phyloP scores from a whole-genome alignment of 331 rosid genomes.

The Cydonia oblonga region DNA sequence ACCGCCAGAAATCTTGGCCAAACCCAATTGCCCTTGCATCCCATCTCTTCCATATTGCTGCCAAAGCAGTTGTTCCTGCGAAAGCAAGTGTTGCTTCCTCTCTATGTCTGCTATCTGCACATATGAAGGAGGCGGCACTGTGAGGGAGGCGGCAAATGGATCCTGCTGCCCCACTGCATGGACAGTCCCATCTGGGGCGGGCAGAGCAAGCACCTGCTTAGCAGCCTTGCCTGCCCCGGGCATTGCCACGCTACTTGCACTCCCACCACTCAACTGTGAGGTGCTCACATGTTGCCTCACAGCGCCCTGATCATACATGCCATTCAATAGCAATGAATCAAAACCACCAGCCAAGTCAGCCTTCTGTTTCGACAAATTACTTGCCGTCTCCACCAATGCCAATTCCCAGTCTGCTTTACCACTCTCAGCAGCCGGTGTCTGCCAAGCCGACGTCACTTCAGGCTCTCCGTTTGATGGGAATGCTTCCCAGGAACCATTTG shows the following conservation, averaged over 20 bases:
- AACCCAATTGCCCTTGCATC: conserved; percentile 75
- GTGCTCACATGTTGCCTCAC: conserved; percentile 82
- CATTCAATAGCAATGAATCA: conserved; percentile 66
- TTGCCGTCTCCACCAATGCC: conserved; percentile 58
- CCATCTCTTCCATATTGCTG: conserved; percentile 72
- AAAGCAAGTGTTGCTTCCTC: conserved; percentile 66
- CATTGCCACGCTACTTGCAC: conserved; percentile 76
- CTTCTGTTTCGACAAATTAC: conserved; percentile 55
- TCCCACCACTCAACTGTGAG: conserved; percentile 60
- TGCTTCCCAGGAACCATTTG: conserved; percentile 74
- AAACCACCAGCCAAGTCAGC: conserved; percentile 75
- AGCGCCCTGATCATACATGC: conserved; percentile 91
- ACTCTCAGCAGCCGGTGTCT: conserved; percentile 61
- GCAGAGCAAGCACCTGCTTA: conserved; percentile 55
- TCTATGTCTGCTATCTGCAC: conserved; percentile 90
- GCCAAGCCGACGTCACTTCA: conserved; percentile 71
- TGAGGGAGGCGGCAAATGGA: conserved; percentile 70
- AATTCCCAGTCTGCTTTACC: conserved; percentile 93
- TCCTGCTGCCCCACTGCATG: conserved; percentile 62
- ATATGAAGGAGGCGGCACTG: conserved; percentile 71
- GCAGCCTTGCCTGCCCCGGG: conserved; percentile 44
- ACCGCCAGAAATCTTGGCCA: conserved; percentile 38
- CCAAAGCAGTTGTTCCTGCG: conserved; percentile 75
- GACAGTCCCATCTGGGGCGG: conserved; percentile 84
- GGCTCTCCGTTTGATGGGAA: conserved; percentile 57